Evolutionary conservation across 1,284 basidiomycete species (phyloP).

Genomic region (Microbotryum violaceum): DNA sequence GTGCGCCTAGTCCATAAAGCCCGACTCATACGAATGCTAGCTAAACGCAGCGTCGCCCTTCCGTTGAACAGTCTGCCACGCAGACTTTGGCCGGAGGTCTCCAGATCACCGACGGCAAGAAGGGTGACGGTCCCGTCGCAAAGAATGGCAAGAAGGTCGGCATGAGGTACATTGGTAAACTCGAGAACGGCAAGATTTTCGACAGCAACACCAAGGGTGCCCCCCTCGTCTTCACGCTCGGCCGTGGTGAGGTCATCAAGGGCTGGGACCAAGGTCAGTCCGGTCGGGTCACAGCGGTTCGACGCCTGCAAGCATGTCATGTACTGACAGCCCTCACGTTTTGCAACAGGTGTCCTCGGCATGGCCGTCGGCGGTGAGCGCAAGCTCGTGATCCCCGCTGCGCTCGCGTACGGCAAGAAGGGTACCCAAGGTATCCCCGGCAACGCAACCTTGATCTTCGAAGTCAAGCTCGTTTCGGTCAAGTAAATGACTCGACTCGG

Average conservation of each 20-base stretch:
- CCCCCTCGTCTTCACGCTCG: conserved; percentile 72
- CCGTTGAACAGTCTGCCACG: conserved; percentile 28
- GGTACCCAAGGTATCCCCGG: conserved; percentile 48
- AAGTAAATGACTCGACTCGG: conserved; percentile 37
- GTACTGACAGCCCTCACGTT: conserved; percentile 38
- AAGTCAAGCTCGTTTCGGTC: conserved; percentile 49
- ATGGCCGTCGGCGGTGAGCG: conserved; percentile 91
- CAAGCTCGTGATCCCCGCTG: conserved; percentile 59
- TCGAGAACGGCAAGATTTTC: conserved; percentile 71
- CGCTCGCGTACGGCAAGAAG: conserved; percentile 49
- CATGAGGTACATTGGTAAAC: conserved; percentile 87
- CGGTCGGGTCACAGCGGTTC: no score
- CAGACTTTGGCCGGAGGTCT: conserved; percentile 63
- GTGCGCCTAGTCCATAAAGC: neutral
- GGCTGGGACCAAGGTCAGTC: conserved; percentile 58
- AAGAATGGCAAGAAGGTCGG: conserved; percentile 75
- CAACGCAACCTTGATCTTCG: conserved; percentile 49
- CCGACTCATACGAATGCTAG: no score
- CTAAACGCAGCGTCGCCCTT: no score
- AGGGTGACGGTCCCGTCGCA: conserved; percentile 71
- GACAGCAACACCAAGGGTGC: conserved; percentile 77
- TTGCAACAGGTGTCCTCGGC: conserved; percentile 60
- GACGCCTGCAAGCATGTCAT: no score
- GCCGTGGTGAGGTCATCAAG: conserved; percentile 84
- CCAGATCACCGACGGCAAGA: conserved; percentile 66